Conservation (phyloP, 495 filamentous ascomycete species). For the Penicillium antarcticum region DNA sequence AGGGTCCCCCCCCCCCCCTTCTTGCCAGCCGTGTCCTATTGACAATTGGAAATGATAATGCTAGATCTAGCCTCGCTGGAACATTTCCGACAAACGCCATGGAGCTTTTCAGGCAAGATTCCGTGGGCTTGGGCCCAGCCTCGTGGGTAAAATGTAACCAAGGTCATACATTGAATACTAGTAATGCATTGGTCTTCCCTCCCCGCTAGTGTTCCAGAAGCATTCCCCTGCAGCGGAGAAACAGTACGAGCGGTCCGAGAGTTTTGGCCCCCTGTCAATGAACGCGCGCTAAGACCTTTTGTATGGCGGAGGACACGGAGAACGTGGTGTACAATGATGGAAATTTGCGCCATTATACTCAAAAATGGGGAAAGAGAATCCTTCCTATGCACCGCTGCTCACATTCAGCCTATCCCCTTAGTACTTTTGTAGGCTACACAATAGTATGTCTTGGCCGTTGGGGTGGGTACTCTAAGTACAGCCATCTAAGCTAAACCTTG, state of each 20-base stretch:
- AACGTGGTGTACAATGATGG: background rate
- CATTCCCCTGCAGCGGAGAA: constrained; percentile 13
- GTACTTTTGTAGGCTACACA: background rate
- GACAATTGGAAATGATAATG: no score
- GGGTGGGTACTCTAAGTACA: constrained; percentile 1
- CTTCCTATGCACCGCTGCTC: background rate
- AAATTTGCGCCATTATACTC: background rate
- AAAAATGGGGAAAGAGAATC: background rate
- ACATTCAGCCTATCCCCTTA: background rate
- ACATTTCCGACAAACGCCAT: background rate
- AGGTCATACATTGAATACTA: background rate
- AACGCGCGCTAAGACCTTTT: background rate
- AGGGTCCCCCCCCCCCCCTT: background rate
- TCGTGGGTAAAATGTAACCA: no score
- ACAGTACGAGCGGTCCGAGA: background rate
- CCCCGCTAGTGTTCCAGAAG: constrained; percentile 18
- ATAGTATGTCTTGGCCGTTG: background rate
- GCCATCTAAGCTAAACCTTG: constrained; percentile 10
- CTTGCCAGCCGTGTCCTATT: no score
- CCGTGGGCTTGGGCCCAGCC: no score
- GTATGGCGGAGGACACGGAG: background rate
- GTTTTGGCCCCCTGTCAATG: background rate
- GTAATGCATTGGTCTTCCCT: background rate
- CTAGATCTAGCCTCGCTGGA: no score
- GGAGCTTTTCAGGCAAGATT: background rate